These are phyloP conservation scores for Trichoderma atroviride DNA, from an alignment of 2,329 filamentous ascomycete species.

Conservation along the genomic window DNA sequence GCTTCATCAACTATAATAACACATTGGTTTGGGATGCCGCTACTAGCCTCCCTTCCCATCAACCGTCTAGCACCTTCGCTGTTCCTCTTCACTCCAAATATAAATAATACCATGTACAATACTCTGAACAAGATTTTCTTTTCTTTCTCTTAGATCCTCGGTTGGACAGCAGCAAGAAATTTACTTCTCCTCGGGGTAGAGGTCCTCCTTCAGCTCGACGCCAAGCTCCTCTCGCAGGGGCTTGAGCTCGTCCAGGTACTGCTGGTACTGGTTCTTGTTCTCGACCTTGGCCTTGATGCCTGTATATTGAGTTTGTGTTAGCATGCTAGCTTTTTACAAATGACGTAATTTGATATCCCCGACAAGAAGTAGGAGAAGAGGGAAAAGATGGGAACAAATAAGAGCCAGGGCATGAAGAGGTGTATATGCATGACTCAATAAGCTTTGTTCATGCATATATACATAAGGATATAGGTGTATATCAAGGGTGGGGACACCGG, in stretches of 20 bases:
- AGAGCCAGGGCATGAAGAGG: not conserved
- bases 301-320: conserved; percentile 42
- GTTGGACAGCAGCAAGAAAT: not conserved
- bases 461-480: not conserved
- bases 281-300: conserved; percentile 99
- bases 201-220: conserved; percentile 85
- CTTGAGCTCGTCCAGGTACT: conserved; percentile 94
- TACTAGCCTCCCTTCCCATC: conserved; percentile 34
- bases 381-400: not conserved
- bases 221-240: conserved; percentile 91
- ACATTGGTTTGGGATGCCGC: conserved; percentile 37
- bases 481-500: not conserved
- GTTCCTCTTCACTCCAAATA: conserved; percentile 31
- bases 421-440: not conserved
- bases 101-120: conserved; percentile 45
- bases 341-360: not conserved
- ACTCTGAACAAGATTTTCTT: conserved; percentile 26
- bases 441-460: not conserved
- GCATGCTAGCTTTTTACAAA: not conserved
- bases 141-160: not conserved
- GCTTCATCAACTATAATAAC: conserved; percentile 37
- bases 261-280: conserved; percentile 95
- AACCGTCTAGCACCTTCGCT: conserved; percentile 34
- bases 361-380: not conserved
- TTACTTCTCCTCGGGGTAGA: conserved; percentile 72